These are phyloP conservation scores for Ramularia collo-cygni DNA, from an alignment of 2,329 filamentous ascomycete species.

Conservation along the genomic window DNA sequence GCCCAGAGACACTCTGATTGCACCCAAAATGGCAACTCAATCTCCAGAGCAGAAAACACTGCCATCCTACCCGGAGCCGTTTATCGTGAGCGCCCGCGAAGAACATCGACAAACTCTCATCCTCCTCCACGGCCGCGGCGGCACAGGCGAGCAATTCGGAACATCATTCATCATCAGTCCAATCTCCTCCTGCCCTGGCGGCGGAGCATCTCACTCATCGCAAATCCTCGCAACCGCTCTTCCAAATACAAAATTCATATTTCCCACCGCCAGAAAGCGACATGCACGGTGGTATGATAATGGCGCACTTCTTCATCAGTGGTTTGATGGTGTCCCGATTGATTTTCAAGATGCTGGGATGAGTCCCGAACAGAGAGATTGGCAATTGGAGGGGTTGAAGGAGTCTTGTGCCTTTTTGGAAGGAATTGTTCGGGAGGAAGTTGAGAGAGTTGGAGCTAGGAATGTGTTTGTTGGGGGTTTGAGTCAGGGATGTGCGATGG, in stretches of 20 bases:
- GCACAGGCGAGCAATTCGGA: slow-evolving; percentile 29
- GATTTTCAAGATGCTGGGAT: slow-evolving; percentile 26
- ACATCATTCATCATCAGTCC: background rate
- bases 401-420: slow-evolving; percentile 33
- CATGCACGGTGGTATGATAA: slow-evolving; percentile 40
- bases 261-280: slow-evolving; percentile 43
- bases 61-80: too few relatives aligned
- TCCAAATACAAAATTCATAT: slow-evolving; percentile 41
- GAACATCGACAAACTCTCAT: slow-evolving; percentile 8
- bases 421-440: slow-evolving; percentile 5
- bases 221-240: background rate
- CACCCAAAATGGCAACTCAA: too few relatives aligned
- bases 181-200: slow-evolving; percentile 8
- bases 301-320: slow-evolving; percentile 40
- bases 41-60: too few relatives aligned
- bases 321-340: slow-evolving; percentile 45
- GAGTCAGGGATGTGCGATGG: slow-evolving; percentile 49
- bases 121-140: slow-evolving; percentile 12
- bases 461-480: slow-evolving; percentile 47
- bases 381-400: slow-evolving; percentile 40
- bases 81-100: background rate
- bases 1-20: too few relatives aligned
- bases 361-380: slow-evolving; percentile 33
- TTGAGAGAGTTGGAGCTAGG: slow-evolving; percentile 13
- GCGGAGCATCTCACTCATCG: too few relatives aligned